Base-by-base conservation (phyloP, 805 yeast genomes). In the Yamadazyma nakazawae region DNA sequence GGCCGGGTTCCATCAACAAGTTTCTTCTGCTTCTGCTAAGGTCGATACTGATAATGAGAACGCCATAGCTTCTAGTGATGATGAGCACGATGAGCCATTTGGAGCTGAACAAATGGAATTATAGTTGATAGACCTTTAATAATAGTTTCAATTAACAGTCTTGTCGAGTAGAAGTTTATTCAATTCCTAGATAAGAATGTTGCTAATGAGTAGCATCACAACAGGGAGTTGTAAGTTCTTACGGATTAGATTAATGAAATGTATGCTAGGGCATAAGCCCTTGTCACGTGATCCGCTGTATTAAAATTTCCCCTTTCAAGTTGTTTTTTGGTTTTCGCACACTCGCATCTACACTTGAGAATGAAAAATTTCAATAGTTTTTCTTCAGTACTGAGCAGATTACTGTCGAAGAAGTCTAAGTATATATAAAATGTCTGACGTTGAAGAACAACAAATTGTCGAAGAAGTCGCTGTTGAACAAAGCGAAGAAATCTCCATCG, bases 401-500 rank as follows among this genome's bases (percentile, higher is more conserved):
- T 43, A 57, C 81, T 80, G 84, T 74, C 87, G 87, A 82, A 81
- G 88, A 82, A 82, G 88, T 82, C 88, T 66, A 58, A 34, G 26
- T 32, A 34, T 55, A 57, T 42, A 42, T 57, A 74, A 62, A 66
- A 81, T 85, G 97, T 90, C 96, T 81, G 97, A 90, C 87, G 83
- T 83, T 78, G 97, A 91, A 85, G 82, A 81, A 76, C 85, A 82
- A 75, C 84, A 78, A 75, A 81, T 79, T 69, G 85, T 84, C 72
- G 87, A 84, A 72, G 92, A 84, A 78, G 82, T 74, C 64, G 88
- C 84, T 74, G 91, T 79, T 72, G 89, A 82, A 76, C 92, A 81
- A 72, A 85, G 84, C 72, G 91, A 89, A 76, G 75, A 91, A 68
- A 84, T 92, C 79, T 82, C 98, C 75, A 86, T 94, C 64, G 98